Conservation (phyloP, 164 flowering plant species). For the Tetrastigma voinierianum region DNA sequence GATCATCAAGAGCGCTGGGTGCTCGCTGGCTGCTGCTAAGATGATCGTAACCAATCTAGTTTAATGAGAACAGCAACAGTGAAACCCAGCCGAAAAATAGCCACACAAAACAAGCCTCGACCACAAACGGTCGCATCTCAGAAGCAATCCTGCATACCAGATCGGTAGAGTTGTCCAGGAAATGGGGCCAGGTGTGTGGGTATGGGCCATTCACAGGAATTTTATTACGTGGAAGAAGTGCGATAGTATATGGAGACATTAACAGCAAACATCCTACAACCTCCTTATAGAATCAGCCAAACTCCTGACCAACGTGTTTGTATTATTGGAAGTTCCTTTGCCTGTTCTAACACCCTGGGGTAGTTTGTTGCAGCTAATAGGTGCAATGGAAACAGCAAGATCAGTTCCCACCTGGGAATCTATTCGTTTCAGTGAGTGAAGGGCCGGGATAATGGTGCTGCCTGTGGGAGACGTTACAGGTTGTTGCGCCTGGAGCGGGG, state of each 20-base stretch:
- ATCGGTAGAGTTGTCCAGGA: not conserved
- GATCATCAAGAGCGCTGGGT: no score
- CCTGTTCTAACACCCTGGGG: not conserved
- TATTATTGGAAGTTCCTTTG: not conserved
- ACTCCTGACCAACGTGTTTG: not conserved
- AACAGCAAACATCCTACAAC: conserved; percentile 10
- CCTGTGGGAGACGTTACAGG: conserved; percentile 26
- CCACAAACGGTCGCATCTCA: not conserved
- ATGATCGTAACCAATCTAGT: no score
- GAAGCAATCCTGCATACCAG: not conserved
- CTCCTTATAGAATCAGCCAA: conserved; percentile 11
- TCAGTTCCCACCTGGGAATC: conserved; percentile 21
- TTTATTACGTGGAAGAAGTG: not conserved
- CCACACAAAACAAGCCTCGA: no score
- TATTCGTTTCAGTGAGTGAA: conserved; percentile 20
- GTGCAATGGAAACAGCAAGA: conserved; percentile 17
- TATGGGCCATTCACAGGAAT: not conserved
- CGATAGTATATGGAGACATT: conserved; percentile 3
- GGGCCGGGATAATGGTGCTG: conserved; percentile 29
- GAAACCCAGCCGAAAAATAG: no score
- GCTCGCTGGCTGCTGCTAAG: no score
- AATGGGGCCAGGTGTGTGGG: no score
- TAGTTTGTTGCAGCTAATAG: conserved; percentile 10
- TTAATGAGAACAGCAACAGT: no score
- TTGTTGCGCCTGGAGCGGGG: conserved; percentile 25